These are phyloP conservation scores for Mycena vulgaris DNA, from an alignment of 768 basidiomycete genomes.

Conservation along the genomic window DNA sequence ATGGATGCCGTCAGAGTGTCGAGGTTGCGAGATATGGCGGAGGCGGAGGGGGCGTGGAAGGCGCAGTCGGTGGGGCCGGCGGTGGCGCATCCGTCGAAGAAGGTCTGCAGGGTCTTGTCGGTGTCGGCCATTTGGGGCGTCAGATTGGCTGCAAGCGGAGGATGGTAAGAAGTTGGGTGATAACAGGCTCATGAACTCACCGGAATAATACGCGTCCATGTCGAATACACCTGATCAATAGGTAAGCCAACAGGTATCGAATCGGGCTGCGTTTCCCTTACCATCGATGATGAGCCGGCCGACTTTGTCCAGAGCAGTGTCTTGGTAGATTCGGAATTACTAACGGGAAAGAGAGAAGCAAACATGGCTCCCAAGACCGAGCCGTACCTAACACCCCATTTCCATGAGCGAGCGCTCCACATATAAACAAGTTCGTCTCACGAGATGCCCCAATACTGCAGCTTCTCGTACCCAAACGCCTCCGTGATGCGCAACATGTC, in stretches of 20 bases:
- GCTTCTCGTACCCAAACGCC: constrained; percentile 50
- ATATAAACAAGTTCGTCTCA: constrained; percentile 18
- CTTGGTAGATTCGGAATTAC: constrained; percentile 1
- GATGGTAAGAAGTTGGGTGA: not conserved
- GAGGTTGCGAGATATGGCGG: constrained; percentile 36
- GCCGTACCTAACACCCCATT: constrained; percentile 40
- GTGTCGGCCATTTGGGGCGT: constrained; percentile 41
- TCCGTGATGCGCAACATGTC: constrained; percentile 56
- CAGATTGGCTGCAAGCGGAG: constrained; percentile 16
- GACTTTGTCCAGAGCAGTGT: constrained; percentile 8
- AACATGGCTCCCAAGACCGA: constrained; percentile 49
- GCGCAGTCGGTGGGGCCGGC: constrained; percentile 42
- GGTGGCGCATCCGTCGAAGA: constrained; percentile 41
- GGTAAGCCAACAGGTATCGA: no score
- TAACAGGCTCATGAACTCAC: not conserved
- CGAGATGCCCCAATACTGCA: constrained; percentile 51
- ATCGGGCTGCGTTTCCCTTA: not conserved
- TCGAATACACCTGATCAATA: not conserved
- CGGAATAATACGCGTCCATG: constrained; percentile 3
- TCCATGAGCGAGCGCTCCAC: not conserved
- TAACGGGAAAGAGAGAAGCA: constrained; percentile 53
- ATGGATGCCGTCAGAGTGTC: constrained; percentile 32
- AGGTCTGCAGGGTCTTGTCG: constrained; percentile 40
- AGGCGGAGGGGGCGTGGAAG: constrained; percentile 40
- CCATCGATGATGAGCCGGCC: constrained; percentile 16